A percentile compares a stretch with the other conserved stretches of the same genome.
These are phyloP conservation scores for Ceratocystis cubensis DNA, from an alignment of 2,329 filamentous ascomycete genomes.

Conservation along the genomic window DNA sequence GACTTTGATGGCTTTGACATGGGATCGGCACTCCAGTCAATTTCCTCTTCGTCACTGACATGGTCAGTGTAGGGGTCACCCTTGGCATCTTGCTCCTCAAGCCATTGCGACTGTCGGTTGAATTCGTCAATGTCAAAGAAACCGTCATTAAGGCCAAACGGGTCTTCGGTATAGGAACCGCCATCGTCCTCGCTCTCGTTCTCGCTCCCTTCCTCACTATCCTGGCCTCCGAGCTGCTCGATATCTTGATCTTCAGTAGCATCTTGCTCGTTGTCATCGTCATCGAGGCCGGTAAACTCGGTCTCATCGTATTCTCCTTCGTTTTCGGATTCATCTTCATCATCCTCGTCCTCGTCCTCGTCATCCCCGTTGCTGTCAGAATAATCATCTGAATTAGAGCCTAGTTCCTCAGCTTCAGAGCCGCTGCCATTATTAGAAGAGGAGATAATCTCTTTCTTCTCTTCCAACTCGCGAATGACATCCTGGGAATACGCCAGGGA, in stretches of 20 bases:
- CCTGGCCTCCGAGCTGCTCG: slow-evolving; percentile 19
- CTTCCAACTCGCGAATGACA: slow-evolving; percentile 38
- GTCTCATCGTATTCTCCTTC: slow-evolving; percentile 11
- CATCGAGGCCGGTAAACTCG: slow-evolving; percentile 23
- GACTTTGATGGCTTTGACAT: slow-evolving; percentile 33
- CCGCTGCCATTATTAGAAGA: slow-evolving; percentile 23
- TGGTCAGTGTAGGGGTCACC: slow-evolving; percentile 63
- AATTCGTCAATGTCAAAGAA: slow-evolving; percentile 98
- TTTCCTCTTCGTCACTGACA: slow-evolving; percentile 69
- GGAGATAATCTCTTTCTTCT: slow-evolving; percentile 34
- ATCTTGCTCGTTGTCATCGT: slow-evolving; percentile 28
- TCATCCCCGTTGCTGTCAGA: slow-evolving; percentile 29
- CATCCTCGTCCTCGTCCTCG: slow-evolving; percentile 24
- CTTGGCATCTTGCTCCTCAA: slow-evolving; percentile 72
- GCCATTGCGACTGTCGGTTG: slow-evolving; percentile 81
- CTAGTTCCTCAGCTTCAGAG: slow-evolving; percentile 27
- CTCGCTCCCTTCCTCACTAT: slow-evolving; percentile 29
- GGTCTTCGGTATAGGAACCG: slow-evolving; percentile 52
- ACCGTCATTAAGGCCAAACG: slow-evolving; percentile 81
- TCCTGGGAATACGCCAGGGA: slow-evolving; percentile 39
- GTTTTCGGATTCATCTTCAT: slow-evolving; percentile 22
- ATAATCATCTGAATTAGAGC: slow-evolving; percentile 27
- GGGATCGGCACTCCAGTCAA: slow-evolving; percentile 80
- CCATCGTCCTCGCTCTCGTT: slow-evolving; percentile 37
- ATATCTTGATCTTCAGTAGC: slow-evolving; percentile 23